Percentiles rank a stretch among this genome's conserved stretches.
phyloP scores from a whole-genome alignment of 306 rosid species.

The Quercus dentata region DNA sequence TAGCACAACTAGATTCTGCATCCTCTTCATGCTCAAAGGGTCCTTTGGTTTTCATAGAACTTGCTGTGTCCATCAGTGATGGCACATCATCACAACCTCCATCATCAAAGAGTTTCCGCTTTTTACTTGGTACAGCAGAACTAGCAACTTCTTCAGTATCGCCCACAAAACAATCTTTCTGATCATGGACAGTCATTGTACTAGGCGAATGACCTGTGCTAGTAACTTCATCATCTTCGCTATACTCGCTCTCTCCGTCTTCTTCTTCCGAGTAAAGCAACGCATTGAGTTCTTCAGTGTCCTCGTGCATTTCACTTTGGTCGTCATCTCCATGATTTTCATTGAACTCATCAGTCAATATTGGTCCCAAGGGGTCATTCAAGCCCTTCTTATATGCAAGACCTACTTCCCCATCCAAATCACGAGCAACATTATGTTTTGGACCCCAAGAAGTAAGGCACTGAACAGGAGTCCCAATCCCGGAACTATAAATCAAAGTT shows the following conservation, averaged over 20 bases:
- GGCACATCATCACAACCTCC: conserved; percentile 31
- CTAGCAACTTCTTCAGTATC: conserved; percentile 59
- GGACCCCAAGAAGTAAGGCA: conserved; percentile 54
- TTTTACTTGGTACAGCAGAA: conserved; percentile 51
- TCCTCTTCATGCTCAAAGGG: conserved; percentile 40
- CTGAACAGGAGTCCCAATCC: conserved; percentile 47
- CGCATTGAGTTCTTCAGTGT: conserved; percentile 91
- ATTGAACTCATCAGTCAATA: conserved; percentile 38
- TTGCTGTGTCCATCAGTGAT: conserved; percentile 51
- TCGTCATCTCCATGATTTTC: conserved; percentile 42
- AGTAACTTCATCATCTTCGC: conserved; percentile 81
- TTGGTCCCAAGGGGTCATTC: conserved; percentile 36
- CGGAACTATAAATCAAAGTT: conserved; percentile 58
- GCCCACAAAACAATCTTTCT: conserved; percentile 23
- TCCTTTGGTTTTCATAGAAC: conserved; percentile 46
- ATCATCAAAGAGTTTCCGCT: conserved; percentile 57
- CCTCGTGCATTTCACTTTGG: conserved; percentile 89
- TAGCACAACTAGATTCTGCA: conserved; percentile 73
- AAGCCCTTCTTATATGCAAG: conserved; percentile 27
- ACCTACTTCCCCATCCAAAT: conserved; percentile 27
- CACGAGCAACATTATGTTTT: conserved; percentile 22
- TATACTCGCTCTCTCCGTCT: conserved; percentile 41
- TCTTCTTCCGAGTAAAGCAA: conserved; percentile 85
- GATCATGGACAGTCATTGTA: conserved; percentile 55
- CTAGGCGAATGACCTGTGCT: conserved; percentile 98